Conservation (phyloP, 1,139 yeast genomes). For the Blastobotrys raffinosifermentans region DNA sequence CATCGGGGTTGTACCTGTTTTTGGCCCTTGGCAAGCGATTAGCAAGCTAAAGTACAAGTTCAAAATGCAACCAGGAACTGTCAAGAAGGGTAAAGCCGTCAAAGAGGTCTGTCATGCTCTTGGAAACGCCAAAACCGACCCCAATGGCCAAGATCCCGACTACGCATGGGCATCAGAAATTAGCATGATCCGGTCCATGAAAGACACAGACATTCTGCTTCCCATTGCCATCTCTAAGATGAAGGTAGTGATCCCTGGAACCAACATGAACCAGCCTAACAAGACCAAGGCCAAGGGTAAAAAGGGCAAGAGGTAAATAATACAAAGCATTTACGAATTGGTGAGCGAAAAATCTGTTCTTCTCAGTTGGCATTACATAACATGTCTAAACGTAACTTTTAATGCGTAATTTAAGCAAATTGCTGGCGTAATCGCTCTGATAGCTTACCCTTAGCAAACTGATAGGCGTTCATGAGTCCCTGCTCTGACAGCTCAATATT, state of each 20-base stretch:
- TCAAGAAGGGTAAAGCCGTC: constrained; percentile 84
- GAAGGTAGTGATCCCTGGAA: constrained; percentile 30
- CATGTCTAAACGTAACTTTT: too few relatives aligned
- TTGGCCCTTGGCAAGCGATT: constrained; percentile 88
- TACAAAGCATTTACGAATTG: too few relatives aligned
- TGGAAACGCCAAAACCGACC: constrained; percentile 50
- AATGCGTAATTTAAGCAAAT: constrained; percentile 29
- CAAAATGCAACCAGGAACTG: constrained; percentile 79
- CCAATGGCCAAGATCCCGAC: constrained; percentile 42
- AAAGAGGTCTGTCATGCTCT: constrained; percentile 61
- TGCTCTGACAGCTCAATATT: constrained; percentile 80
- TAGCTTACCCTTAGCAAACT: constrained; percentile 80
- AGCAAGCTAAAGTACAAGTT: constrained; percentile 73
- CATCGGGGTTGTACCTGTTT: constrained; percentile 70
- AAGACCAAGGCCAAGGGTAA: constrained; percentile 15
- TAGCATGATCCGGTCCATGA: constrained; percentile 50
- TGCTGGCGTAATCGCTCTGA: constrained; percentile 79
- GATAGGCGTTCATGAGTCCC: constrained; percentile 82
- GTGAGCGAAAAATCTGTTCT: too few relatives aligned
- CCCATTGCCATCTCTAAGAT: constrained; percentile 46
- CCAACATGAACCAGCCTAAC: constrained; percentile 8
- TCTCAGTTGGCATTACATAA: too few relatives aligned
- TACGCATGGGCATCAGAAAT: constrained; percentile 70
- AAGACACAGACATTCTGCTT: constrained; percentile 49
- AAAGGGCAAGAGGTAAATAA: constrained; percentile 3